Percentiles rank a stretch among this genome's conserved stretches.
phyloP scores from a whole-genome alignment of 192 early-diverging fungal species.

The Mortierella antarctica region DNA sequence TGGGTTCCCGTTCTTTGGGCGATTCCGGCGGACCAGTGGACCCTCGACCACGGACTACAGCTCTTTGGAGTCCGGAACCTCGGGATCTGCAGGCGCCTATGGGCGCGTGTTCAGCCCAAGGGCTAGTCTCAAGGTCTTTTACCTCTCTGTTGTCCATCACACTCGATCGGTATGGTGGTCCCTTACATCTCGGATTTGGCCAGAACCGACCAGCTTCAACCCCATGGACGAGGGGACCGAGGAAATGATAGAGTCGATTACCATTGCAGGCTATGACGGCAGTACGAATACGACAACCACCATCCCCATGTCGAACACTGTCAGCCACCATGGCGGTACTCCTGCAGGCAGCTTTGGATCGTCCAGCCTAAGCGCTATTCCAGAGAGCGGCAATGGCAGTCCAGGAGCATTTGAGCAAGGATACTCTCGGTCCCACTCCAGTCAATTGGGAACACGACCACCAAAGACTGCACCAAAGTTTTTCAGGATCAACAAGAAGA shows the following conservation, averaged over 20 bases:
- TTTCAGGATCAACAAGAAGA: constrained; percentile 48
- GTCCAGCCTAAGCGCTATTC: constrained; percentile 30
- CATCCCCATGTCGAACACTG: constrained; percentile 11
- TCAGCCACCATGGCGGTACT: constrained; percentile 23
- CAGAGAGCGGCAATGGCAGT: constrained; percentile 2
- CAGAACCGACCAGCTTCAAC: constrained; percentile 26
- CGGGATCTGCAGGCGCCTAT: constrained; percentile 22
- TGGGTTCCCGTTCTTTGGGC: constrained; percentile 29
- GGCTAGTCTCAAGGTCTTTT: constrained; percentile 37
- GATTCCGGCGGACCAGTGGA: constrained; percentile 29
- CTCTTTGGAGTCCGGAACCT: constrained; percentile 37
- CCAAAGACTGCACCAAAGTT: constrained; percentile 35
- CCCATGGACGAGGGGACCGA: background rate
- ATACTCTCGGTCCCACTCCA: constrained; percentile 32
- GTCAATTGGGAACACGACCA: constrained; percentile 4
- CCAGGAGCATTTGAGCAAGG: constrained; percentile 13
- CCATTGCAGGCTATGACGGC: constrained; percentile 42
- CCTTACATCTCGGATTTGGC: constrained; percentile 37
- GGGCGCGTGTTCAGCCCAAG: constrained; percentile 30
- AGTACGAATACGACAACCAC: constrained; percentile 19
- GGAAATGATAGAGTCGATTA: constrained; percentile 38
- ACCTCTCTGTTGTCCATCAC: constrained; percentile 40
- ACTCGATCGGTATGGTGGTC: constrained; percentile 46
- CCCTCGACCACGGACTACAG: constrained; percentile 33
- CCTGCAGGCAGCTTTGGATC: constrained; percentile 36